Evolutionary conservation across 2,329 filamentous ascomycete species (phyloP), one percentile per base, ranked within the genome.

Genomic region (Penicillium sp.): DNA sequence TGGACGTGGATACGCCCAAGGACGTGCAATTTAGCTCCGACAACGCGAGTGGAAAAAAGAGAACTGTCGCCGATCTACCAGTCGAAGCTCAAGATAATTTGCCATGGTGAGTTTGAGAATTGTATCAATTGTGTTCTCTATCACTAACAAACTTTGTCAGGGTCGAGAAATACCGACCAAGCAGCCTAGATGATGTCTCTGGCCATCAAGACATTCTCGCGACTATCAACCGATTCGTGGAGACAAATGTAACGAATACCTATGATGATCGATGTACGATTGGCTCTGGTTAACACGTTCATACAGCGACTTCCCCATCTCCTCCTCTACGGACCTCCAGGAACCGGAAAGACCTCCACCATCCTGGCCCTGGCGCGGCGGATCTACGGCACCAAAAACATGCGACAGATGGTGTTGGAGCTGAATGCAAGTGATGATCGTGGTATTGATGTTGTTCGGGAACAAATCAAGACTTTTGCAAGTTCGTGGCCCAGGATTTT

Each of bases 401-500:
- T 97, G 87, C 88, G 93, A 19, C 94, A 99, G 76, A 97, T 99
- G 92, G 94, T 99, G 19, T 84, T 99, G 34, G 94, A 99, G 77
- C 85, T 99, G 64, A 99, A 99, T 73, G 94, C 94, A 40, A 96
- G 92, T 48, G 94, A 99, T 72, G 94, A 99, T 75, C 85, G 94
- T 76, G 94, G 94, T 70, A 99, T 99, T 74, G 94, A 99, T 65
- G 94, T 99, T 2, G 94, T 99, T 55, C 86, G 92, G 64, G 94
- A 99, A 78, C 94, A 99, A 77, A 99, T 99, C 84, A 99, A 97
- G 82, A 99, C 94, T 0, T 99, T 99, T 78, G 93, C 91, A 40
- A 95, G 90, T 78, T 51, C 50, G 70, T 74, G 29, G 1, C 50
- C 31, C 46, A 19, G 29, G 11, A 43, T 3, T 25, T 3, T 21